Percentiles rank a stretch among this genome's conserved stretches.
phyloP scores from a whole-genome alignment of 257 asterid genomes.

The Solanum corneliomulleri region DNA sequence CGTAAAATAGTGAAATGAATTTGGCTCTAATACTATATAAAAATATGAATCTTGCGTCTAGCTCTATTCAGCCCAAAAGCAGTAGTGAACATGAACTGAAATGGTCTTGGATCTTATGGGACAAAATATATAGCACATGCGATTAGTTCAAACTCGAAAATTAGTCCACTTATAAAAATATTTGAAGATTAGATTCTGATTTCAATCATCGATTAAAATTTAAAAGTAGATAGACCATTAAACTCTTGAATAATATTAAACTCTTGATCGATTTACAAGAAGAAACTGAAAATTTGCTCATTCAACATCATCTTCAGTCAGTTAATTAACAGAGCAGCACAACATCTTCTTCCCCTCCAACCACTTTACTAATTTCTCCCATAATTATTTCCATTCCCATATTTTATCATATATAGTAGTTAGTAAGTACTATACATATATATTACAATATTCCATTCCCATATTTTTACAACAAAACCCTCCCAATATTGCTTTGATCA shows the following conservation, averaged over 20 bases:
- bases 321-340: not conserved
- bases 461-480: not conserved
- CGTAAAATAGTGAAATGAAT: not conserved
- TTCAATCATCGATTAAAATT: no score
- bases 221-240: no score
- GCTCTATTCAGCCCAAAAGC: not conserved
- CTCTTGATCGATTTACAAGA: not conserved
- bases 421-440: not conserved
- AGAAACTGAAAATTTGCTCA: not conserved
- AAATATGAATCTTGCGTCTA: not conserved
- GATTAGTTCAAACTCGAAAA: no score
- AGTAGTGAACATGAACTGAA: not conserved
- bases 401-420: not conserved
- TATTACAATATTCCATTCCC: not conserved
- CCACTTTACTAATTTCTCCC: not conserved
- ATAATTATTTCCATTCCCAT: not conserved
- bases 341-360: not conserved
- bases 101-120: rapidly evolving
- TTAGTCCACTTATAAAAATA: no score
- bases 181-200: no score
- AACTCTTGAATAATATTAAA: not conserved
- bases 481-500: not conserved
- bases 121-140: not conserved
- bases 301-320: not conserved
- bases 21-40: not conserved